A percentile compares a stretch with the other conserved stretches of the same genome.
phyloP scores from a whole-genome alignment of 352 stramenopile species.

The Phytophthora sojae region DNA sequence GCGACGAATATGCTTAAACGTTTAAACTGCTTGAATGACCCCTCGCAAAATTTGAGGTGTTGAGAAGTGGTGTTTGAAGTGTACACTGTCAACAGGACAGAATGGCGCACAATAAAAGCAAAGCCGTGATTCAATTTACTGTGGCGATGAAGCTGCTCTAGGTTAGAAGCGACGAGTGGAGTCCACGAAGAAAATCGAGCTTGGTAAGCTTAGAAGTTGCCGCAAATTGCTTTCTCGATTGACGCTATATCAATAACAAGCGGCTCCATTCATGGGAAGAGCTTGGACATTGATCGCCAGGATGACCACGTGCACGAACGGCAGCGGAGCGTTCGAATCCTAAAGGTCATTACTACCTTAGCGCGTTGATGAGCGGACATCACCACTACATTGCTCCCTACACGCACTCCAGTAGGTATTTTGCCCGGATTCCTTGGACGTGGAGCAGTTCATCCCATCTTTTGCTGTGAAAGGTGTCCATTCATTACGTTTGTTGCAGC shows the following conservation, averaged over 20 bases:
- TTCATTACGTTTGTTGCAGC: neutral
- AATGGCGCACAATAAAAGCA: too few relatives aligned
- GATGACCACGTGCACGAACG: neutral
- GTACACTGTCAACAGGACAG: too few relatives aligned
- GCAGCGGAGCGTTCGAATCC: neutral
- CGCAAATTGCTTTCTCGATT: neutral
- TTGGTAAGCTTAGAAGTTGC: too few relatives aligned
- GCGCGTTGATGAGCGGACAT: too few relatives aligned
- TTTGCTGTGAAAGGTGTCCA: too few relatives aligned
- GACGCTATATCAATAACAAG: neutral
- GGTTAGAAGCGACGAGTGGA: neutral
- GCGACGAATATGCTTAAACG: neutral
- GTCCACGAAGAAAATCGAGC: neutral
- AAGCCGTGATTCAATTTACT: too few relatives aligned
- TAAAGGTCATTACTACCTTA: neutral
- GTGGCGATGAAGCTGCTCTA: neutral
- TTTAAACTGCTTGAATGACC: neutral
- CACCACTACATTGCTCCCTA: neutral
- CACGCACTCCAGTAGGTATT: too few relatives aligned
- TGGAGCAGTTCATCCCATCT: neutral
- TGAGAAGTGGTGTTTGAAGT: too few relatives aligned
- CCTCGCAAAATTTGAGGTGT: too few relatives aligned
- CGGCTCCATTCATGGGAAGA: neutral
- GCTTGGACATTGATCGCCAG: neutral
- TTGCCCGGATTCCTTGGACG: neutral